Evolutionary conservation across 306 rosid species (phyloP).

Genomic region (Oemleria cerasiformis): DNA sequence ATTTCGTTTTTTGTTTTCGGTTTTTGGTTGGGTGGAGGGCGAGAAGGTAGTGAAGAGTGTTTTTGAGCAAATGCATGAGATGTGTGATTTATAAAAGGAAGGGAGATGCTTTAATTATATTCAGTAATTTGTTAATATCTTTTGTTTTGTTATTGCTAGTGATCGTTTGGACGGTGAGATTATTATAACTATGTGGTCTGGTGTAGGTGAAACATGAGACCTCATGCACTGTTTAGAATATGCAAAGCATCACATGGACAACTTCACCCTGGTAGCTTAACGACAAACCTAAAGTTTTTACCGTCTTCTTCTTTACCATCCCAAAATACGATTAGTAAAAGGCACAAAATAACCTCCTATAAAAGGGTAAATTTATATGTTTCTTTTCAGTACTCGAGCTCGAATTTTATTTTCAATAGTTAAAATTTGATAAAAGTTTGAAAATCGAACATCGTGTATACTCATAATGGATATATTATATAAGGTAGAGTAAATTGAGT

Average conservation of each 20-base stretch:
- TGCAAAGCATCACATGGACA: conserved; percentile 79
- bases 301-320: conserved; percentile 15
- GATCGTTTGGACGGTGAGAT: conserved; percentile 54
- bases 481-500: too few species aligned
- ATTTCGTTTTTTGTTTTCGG: conserved; percentile 24
- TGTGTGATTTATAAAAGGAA: conserved; percentile 47
- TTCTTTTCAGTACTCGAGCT: too few species aligned
- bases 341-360: neutral
- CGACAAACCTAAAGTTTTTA: conserved; percentile 47
- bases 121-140: conserved; percentile 30
- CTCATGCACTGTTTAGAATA: conserved; percentile 58
- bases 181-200: conserved; percentile 68
- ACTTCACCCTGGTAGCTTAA: conserved; percentile 51
- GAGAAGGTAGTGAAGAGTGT: conserved; percentile 16
- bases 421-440: too few species aligned
- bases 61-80: conserved; percentile 46
- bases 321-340: conserved; percentile 3
- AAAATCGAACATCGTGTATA: too few species aligned
- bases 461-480: too few species aligned
- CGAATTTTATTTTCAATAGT: too few species aligned
- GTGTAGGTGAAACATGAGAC: conserved; percentile 70
- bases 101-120: conserved; percentile 28
- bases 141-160: conserved; percentile 11
- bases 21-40: neutral
- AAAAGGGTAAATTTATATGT: too few species aligned